Evolutionary conservation across 192 early-diverging fungal genomes (phyloP).

Genomic region (Backusella westeae): DNA sequence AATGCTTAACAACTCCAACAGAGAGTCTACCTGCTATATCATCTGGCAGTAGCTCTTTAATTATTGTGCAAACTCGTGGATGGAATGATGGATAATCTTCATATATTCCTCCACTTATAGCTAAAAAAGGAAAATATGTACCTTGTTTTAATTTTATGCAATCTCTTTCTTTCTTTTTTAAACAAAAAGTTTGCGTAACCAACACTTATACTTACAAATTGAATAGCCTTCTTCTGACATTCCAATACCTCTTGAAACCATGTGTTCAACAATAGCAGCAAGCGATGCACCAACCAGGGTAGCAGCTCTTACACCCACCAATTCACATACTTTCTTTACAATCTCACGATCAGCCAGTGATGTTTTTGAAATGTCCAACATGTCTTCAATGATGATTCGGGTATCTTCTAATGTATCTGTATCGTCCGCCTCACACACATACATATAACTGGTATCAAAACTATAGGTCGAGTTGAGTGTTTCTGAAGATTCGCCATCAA

Average conservation of each 20-base stretch:
- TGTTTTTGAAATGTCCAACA: slow-evolving; percentile 59
- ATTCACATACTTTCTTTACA: slow-evolving; percentile 75
- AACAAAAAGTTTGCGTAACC: not conserved
- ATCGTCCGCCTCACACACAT: slow-evolving; percentile 67
- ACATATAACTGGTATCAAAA: slow-evolving; percentile 80
- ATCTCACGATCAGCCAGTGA: slow-evolving; percentile 76
- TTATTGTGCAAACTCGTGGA: slow-evolving; percentile 33
- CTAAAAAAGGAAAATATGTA: slow-evolving; percentile 6
- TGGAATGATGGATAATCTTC: slow-evolving; percentile 40
- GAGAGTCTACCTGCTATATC: slow-evolving; percentile 28
- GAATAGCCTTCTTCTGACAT: slow-evolving; percentile 28
- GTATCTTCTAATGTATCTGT: slow-evolving; percentile 58
- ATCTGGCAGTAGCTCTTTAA: slow-evolving; percentile 31
- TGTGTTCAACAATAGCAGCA: slow-evolving; percentile 57
- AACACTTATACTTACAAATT: slow-evolving; percentile 26
- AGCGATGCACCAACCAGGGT: slow-evolving; percentile 69
- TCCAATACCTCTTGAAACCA: slow-evolving; percentile 31
- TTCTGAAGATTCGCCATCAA: slow-evolving; percentile 60
- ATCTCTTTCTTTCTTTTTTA: not conserved
- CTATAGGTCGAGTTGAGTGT: slow-evolving; percentile 61
- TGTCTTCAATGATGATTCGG: slow-evolving; percentile 68
- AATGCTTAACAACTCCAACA: slow-evolving; percentile 36
- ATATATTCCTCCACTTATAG: slow-evolving; percentile 38
- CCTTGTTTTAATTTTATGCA: not conserved
- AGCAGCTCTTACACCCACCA: slow-evolving; percentile 80